Evolutionary conservation across 2,329 filamentous ascomycete species (phyloP).

Genomic region (Cryphonectria parasitica): DNA sequence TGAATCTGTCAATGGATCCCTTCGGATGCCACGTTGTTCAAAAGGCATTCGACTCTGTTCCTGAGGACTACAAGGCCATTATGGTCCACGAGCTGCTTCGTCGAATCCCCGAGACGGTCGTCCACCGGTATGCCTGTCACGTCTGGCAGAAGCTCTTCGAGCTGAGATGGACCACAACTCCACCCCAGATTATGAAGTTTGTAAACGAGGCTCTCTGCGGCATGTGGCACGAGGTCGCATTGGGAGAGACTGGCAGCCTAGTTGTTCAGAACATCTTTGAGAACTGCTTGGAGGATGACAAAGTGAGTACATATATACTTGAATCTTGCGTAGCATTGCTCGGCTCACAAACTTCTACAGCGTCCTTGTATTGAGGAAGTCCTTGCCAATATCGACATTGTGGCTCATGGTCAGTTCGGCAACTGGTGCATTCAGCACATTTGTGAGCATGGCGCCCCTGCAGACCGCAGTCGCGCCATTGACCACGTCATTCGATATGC

Average conservation of each 20-base stretch:
- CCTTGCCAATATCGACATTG: constrained; percentile 89
- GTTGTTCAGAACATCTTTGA: constrained; percentile 99
- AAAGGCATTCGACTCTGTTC: constrained; percentile 97
- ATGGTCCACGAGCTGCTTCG: constrained; percentile 98
- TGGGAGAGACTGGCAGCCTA: constrained; percentile 95
- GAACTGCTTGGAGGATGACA: constrained; percentile 98
- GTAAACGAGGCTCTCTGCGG: constrained; percentile 93
- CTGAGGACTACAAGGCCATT: constrained; percentile 95
- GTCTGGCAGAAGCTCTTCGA: constrained; percentile 99
- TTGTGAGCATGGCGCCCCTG: constrained; percentile 91
- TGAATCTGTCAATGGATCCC: constrained; percentile 96
- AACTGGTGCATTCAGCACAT: constrained; percentile 99
- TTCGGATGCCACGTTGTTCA: constrained; percentile 98
- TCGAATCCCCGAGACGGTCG: constrained; percentile 94
- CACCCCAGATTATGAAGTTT: constrained; percentile 97
- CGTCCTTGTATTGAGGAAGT: constrained; percentile 98
- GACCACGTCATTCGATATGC: constrained; percentile 94
- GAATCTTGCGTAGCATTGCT: not conserved
- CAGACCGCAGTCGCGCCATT: constrained; percentile 89
- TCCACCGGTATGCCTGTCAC: constrained; percentile 97
- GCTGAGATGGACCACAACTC: constrained; percentile 90
- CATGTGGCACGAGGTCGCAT: constrained; percentile 98
- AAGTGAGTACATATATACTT: constrained; percentile 60
- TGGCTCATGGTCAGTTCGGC: constrained; percentile 96
- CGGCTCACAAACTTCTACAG: constrained; percentile 49